These are phyloP conservation scores for Infundibulicybe gibba DNA, from an alignment of 768 basidiomycete species.

Conservation along the genomic window DNA sequence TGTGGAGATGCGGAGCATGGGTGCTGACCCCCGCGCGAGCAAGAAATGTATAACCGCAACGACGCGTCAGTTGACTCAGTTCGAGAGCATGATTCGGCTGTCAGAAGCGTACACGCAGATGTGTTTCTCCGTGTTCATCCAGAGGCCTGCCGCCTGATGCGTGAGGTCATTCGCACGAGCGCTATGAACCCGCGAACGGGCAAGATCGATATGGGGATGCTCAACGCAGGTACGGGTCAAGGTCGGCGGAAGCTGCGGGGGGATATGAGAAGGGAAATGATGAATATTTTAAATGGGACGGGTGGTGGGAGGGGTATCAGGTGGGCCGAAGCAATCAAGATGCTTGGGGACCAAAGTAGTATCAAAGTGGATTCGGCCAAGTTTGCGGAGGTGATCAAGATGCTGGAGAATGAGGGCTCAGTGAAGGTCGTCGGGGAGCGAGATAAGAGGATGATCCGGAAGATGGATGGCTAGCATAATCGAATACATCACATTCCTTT, in stretches of 20 bases:
- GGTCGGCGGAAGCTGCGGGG: slow-evolving; percentile 83
- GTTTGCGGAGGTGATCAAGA: slow-evolving; percentile 76
- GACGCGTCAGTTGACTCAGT: slow-evolving; percentile 91
- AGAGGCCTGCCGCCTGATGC: slow-evolving; percentile 96
- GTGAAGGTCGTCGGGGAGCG: slow-evolving; percentile 86
- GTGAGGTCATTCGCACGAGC: slow-evolving; percentile 90
- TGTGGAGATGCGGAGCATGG: slow-evolving; percentile 91
- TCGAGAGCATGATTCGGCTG: slow-evolving; percentile 96
- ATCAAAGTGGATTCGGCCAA: slow-evolving; percentile 76
- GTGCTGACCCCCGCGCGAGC: slow-evolving; percentile 79
- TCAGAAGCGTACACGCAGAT: slow-evolving; percentile 96
- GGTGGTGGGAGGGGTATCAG: slow-evolving; percentile 61
- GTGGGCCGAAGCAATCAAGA: slow-evolving; percentile 81
- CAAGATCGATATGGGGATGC: slow-evolving; percentile 94
- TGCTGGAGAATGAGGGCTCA: slow-evolving; percentile 80
- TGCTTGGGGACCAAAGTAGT: slow-evolving; percentile 80
- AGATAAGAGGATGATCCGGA: slow-evolving; percentile 77
- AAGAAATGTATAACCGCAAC: slow-evolving; percentile 98
- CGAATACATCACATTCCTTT: not conserved
- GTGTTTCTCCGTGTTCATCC: slow-evolving; percentile 87
- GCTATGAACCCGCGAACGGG: slow-evolving; percentile 96
- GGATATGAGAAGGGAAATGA: slow-evolving; percentile 85
- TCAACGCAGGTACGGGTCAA: slow-evolving; percentile 89
- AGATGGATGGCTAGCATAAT: slow-evolving; percentile 41
- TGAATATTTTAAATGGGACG: slow-evolving; percentile 55